Percentiles rank a stretch among this genome's conserved stretches.
Evolutionary conservation across 2,329 filamentous ascomycete genomes (phyloP).

Genomic region (Diplodia sapinea): DNA sequence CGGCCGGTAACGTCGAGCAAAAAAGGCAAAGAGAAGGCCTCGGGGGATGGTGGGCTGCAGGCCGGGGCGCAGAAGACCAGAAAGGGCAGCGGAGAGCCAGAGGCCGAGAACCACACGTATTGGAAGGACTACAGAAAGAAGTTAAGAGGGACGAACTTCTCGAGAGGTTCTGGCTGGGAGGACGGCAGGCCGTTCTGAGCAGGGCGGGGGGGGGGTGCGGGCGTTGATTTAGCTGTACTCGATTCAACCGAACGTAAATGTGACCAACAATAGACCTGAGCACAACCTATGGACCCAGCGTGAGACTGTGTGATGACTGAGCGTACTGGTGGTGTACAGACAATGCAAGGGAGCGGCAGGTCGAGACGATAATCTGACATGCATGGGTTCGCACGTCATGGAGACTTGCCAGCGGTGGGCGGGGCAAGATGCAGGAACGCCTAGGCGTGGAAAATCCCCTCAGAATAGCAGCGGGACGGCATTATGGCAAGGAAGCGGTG

Average conservation of each 20-base stretch:
- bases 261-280: too few relatives aligned
- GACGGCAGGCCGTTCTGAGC: conserved; percentile 11
- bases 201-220: too few relatives aligned
- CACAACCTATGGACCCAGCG: too few relatives aligned
- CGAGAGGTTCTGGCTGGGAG: not conserved
- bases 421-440: not conserved
- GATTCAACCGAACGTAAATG: too few relatives aligned
- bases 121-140: conserved; percentile 7
- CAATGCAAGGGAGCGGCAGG: not conserved
- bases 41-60: not conserved
- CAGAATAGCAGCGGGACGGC: conserved; percentile 16
- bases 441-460: not conserved
- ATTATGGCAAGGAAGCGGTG: too few relatives aligned
- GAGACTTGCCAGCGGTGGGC: not conserved
- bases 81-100: not conserved
- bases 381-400: conserved; percentile 2
- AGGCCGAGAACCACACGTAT: not conserved
- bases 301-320: too few relatives aligned
- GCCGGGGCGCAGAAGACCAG: not conserved
- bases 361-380: conserved; percentile 8
- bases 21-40: too few relatives aligned
- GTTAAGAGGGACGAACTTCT: not conserved
- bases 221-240: too few relatives aligned
- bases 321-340: too few relatives aligned
- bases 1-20: not conserved